Evolutionary conservation across 345 rosid species (phyloP), one percentile per base, ranked within the genome.

Genomic region (thale cress (Arabidopsis thaliana)): DNA sequence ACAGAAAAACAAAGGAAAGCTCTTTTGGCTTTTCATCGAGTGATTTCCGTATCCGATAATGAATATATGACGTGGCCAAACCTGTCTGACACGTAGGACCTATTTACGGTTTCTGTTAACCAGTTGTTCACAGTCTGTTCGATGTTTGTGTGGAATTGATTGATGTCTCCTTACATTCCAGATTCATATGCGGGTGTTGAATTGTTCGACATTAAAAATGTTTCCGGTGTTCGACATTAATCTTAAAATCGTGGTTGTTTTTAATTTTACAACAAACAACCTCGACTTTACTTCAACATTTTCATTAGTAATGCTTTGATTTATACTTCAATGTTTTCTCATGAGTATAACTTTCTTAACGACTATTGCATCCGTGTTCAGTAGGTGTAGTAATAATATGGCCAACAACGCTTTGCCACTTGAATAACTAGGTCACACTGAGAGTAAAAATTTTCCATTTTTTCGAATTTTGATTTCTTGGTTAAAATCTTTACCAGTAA

Each of bases 1-100:
- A 73, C 77, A 73, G 30, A 53, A 72, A 61, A 56, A 72, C 40
- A 61, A 51, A 51, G 40, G 40, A 73, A 30, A 42, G 24, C 11
- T 2, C 9, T 23, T 64, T 34, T 65, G 32, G 50, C 38, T 65
- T 73, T 55, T 44, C 11, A 24, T n/a, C 2, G 65, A 44, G 58
- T 65, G 71, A 44, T 65, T 44, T 55, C 30, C 49, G 65, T 44
- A 48, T 65, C 64, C 58, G 58, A 55, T 62, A 6, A 25, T 49
- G 32, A 32, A 63, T 40, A 4, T 1, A 62, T 65, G 49, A 65
- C 38, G 48, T 64, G 77, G 58, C 46, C 24, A 34, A 12, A 44
- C 34, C 34, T 61, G 1, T 12, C 40, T 32, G 13, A 28, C 0
- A 69, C 11, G 42, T 64, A 64, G 71, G 71, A 62, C 63, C 37